Conservation (phyloP, 306 rosid species). For the Vachellia pachyceras region DNA sequence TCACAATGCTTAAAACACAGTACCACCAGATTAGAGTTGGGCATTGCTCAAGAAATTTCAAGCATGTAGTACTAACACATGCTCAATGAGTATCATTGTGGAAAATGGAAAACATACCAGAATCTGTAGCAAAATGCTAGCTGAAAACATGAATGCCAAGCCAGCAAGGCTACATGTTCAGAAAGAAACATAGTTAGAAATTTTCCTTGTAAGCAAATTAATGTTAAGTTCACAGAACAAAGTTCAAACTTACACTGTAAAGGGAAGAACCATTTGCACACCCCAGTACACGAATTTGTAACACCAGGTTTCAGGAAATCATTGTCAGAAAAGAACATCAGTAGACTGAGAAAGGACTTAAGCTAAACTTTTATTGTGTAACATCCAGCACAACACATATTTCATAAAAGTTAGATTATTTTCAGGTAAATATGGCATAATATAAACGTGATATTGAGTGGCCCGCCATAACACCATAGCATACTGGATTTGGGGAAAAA, state of each 20-base stretch:
- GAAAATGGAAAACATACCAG: constrained; percentile 63
- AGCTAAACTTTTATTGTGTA: neutral
- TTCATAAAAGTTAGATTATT: constrained; percentile 8
- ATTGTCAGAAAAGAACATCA: constrained; percentile 30
- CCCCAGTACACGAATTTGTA: constrained; percentile 39
- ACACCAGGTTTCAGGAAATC: constrained; percentile 42
- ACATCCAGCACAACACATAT: constrained; percentile 15
- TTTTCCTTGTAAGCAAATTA: constrained; percentile 35
- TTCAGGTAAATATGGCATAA: constrained; percentile 1
- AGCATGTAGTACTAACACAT: constrained; percentile 24
- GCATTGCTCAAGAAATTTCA: neutral
- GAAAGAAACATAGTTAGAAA: constrained; percentile 25
- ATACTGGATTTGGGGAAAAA: neutral
- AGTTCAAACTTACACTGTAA: constrained; percentile 78
- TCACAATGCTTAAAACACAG: neutral
- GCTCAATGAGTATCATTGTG: constrained; percentile 24
- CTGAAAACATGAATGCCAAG: constrained; percentile 97
- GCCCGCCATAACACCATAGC: constrained; percentile 3
- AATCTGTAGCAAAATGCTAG: constrained; percentile 96
- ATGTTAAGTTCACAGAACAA: constrained; percentile 31
- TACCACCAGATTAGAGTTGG: neutral
- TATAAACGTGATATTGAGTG: neutral
- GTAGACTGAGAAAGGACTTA: constrained; percentile 3
- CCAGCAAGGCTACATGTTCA: constrained; percentile 86
- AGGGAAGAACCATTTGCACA: constrained; percentile 37